Percentiles rank a stretch among this genome's conserved stretches.
phyloP scores from a whole-genome alignment of 129 eudicot species.

The Erigeron canadensis region DNA sequence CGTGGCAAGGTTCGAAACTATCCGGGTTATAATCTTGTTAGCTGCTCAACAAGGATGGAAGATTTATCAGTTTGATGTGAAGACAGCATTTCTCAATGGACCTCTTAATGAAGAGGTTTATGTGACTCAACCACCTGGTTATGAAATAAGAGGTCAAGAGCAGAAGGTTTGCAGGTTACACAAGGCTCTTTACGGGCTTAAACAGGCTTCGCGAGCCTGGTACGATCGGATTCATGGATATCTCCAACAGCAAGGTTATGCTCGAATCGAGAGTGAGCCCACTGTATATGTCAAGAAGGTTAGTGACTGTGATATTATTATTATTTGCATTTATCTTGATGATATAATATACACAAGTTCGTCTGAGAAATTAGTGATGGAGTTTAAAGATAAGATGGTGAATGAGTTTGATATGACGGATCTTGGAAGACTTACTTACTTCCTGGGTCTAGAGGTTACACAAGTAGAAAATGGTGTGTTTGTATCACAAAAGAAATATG shows the following conservation, averaged over 20 bases:
- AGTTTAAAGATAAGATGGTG: neutral
- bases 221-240: neutral
- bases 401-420: neutral
- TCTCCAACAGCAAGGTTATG: slow-evolving; percentile 8
- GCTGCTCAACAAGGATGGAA: slow-evolving; percentile 11
- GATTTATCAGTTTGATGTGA: neutral
- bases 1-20: neutral
- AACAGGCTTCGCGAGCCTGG: neutral
- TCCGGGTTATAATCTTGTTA: neutral
- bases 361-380: neutral
- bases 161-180: neutral
- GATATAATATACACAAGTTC: neutral
- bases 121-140: slow-evolving; percentile 16
- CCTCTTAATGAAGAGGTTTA: slow-evolving; percentile 9
- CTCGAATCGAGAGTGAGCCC: neutral
- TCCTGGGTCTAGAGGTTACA: neutral
- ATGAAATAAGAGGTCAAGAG: slow-evolving; percentile 2
- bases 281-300: neutral
- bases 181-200: slow-evolving; percentile 13
- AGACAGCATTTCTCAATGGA: neutral
- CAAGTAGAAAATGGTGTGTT: neutral
- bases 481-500: neutral
- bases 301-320: neutral
- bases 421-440: neutral
- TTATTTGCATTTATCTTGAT: neutral